These are phyloP conservation scores for Fusarium liriodendri DNA, from an alignment of 2,329 filamentous ascomycete genomes.

Conservation along the genomic window DNA sequence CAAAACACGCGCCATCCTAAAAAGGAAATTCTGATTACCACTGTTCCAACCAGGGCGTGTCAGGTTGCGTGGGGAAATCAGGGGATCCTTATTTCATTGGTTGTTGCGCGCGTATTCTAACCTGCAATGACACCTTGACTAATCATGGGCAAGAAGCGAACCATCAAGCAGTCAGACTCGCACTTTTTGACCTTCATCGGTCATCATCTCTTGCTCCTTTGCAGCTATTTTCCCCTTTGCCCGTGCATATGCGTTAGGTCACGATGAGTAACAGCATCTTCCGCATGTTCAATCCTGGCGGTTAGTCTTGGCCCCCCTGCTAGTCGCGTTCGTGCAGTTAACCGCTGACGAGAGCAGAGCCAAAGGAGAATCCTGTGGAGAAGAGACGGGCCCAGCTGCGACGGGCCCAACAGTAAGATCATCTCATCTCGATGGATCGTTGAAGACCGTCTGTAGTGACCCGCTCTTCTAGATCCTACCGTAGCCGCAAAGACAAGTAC, in stretches of 20 bases:
- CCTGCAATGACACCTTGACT: background rate
- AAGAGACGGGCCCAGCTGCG: background rate
- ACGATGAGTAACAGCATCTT: conserved; percentile 1
- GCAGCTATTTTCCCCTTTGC: background rate
- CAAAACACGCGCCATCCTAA: background rate
- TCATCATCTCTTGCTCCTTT: background rate
- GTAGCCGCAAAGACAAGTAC: background rate
- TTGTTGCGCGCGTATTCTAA: background rate
- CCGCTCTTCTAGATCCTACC: background rate
- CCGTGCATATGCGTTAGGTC: background rate
- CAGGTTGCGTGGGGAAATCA: background rate
- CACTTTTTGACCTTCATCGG: background rate
- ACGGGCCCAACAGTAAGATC: background rate
- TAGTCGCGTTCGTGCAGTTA: background rate
- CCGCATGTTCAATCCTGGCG: background rate
- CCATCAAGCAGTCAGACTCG: background rate
- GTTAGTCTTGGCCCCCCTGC: background rate
- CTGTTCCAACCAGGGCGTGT: background rate
- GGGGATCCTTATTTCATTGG: background rate
- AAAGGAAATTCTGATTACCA: background rate
- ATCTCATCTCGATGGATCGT: background rate
- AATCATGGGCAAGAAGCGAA: background rate
- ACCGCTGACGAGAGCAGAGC: background rate
- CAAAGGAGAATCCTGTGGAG: background rate
- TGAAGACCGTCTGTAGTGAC: background rate